These are phyloP conservation scores for Colletotrichum sp. DNA, from an alignment of 2,329 filamentous ascomycete genomes.

Conservation along the genomic window DNA sequence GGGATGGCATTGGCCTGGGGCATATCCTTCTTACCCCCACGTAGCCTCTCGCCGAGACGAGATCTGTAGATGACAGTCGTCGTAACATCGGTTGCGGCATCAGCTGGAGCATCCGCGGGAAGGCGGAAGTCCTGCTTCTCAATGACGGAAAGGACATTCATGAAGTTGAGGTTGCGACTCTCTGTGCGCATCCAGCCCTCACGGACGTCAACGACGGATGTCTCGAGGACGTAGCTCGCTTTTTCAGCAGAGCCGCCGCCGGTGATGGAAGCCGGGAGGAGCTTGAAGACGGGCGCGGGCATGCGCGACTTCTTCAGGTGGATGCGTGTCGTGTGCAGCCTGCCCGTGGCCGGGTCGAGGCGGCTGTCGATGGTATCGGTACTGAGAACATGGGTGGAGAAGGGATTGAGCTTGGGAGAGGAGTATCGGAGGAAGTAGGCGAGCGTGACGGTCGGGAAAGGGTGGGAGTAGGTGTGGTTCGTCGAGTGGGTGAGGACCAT, in stretches of 20 bases:
- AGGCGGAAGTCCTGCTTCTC: constrained; percentile 74
- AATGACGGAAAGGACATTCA: constrained; percentile 78
- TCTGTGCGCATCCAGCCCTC: constrained; percentile 86
- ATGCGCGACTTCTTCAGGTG: constrained; percentile 84
- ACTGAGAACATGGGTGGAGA: constrained; percentile 80
- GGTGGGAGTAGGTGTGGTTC: constrained; percentile 77
- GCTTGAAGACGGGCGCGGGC: constrained; percentile 75
- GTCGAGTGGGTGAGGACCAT: constrained; percentile 71
- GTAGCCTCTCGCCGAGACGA: constrained; percentile 71
- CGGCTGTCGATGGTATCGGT: constrained; percentile 81
- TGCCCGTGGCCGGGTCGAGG: constrained; percentile 75
- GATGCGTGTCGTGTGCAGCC: constrained; percentile 78
- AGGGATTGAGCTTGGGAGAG: constrained; percentile 72
- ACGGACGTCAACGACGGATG: constrained; percentile 77
- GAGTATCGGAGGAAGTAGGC: constrained; percentile 91
- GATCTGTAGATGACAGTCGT: constrained; percentile 79
- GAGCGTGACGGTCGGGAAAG: constrained; percentile 84
- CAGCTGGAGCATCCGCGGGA: constrained; percentile 36
- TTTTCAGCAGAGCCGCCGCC: constrained; percentile 67
- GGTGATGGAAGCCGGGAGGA: constrained; percentile 73
- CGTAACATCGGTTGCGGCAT: constrained; percentile 65
- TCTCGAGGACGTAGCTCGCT: constrained; percentile 82
- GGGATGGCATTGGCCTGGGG: constrained; percentile 35
- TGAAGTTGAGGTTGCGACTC: constrained; percentile 82
- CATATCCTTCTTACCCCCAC: constrained; percentile 54